Conservation (phyloP, 495 filamentous ascomycete genomes). For the Annulohypoxylon stygium region DNA sequence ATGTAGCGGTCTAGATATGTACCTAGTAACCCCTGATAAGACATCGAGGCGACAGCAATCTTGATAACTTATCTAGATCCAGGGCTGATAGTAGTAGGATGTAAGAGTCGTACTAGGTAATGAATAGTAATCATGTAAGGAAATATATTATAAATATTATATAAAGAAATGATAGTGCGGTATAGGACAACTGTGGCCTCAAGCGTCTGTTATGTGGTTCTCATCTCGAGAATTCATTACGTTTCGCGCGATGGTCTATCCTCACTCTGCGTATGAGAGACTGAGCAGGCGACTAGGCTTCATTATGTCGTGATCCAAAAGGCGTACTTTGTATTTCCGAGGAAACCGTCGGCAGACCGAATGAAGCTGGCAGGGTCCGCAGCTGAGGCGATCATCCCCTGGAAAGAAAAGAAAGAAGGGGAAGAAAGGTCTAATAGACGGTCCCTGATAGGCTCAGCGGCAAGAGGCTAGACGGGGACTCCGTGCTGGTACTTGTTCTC, state of each 20-base stretch:
- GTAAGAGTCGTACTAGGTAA: background rate
- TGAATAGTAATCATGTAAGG: background rate
- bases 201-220: background rate
- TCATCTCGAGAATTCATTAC: constrained; percentile 5
- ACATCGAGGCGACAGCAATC: background rate
- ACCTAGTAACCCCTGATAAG: background rate
- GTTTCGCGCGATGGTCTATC: background rate
- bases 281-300: constrained; percentile 11
- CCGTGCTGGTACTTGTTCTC: constrained; percentile 15
- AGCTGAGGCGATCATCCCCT: constrained; percentile 12
- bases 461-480: constrained; percentile 8
- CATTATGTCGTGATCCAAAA: constrained; percentile 28
- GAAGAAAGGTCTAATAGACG: background rate
- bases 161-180: background rate
- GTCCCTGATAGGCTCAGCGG: constrained; percentile 30
- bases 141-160: background rate
- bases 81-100: background rate
- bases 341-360: constrained; percentile 21
- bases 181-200: background rate
- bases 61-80: constrained; percentile 10
- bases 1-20: constrained; percentile 1
- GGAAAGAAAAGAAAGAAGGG: background rate
- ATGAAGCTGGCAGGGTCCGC: constrained; percentile 16
- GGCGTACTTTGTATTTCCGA: constrained; percentile 24
- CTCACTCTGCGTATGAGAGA: background rate